These are phyloP conservation scores for Phycomyces blakesleeanus DNA, from an alignment of 192 early-diverging fungal species.

Conservation along the genomic window DNA sequence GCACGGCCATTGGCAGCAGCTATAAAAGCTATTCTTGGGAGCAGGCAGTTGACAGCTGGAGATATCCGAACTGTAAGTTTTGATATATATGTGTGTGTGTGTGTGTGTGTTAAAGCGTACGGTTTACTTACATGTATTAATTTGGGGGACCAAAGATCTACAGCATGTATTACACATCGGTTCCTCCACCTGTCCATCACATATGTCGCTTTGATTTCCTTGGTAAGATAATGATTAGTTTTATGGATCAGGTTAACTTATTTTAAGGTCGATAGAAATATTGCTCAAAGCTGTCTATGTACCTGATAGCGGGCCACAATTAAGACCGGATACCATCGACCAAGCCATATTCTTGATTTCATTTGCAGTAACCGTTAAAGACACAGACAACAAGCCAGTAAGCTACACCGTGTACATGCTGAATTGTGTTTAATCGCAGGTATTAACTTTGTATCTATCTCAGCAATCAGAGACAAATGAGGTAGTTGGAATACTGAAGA, in stretches of 20 bases:
- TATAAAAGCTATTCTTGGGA: slow-evolving; percentile 42
- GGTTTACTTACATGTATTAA: neutral
- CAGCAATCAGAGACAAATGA: slow-evolving; percentile 5
- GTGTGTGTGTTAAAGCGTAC: neutral
- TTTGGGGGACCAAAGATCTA: slow-evolving; percentile 42
- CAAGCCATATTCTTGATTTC: slow-evolving; percentile 50
- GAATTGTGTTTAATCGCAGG: neutral
- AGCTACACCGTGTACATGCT: neutral
- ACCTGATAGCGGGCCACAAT: slow-evolving; percentile 37
- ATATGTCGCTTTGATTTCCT: slow-evolving; percentile 35
- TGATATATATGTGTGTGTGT: too few relatives aligned
- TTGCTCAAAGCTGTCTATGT: slow-evolving; percentile 48
- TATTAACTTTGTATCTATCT: slow-evolving; percentile 6
- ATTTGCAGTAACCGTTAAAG: slow-evolving; percentile 45
- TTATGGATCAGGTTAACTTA: neutral
- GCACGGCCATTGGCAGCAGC: slow-evolving; percentile 37
- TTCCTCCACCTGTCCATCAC: slow-evolving; percentile 42
- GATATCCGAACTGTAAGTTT: slow-evolving; percentile 47
- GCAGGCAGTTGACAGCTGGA: slow-evolving; percentile 45
- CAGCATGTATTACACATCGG: slow-evolving; percentile 36
- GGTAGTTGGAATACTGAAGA: slow-evolving; percentile 1
- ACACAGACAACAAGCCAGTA: slow-evolving; percentile 31
- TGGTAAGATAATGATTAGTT: slow-evolving; percentile 14
- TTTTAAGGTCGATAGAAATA: slow-evolving; percentile 31
- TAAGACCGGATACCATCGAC: slow-evolving; percentile 53